Evolutionary conservation across 306 rosid species (phyloP).

Genomic region (Vigna reflexopilosa): DNA sequence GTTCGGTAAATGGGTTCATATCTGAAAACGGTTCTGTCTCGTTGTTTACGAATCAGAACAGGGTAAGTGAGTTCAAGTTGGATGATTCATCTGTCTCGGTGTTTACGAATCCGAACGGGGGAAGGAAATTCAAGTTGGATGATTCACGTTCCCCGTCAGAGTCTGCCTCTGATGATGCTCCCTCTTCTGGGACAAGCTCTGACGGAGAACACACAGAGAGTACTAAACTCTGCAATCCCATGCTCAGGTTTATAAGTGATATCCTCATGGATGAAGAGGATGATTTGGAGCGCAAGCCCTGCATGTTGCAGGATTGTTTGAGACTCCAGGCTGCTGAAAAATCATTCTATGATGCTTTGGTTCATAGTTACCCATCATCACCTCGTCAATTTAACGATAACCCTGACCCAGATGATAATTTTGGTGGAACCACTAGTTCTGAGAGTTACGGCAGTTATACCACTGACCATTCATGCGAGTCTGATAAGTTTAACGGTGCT

Average conservation of each 20-base stretch:
- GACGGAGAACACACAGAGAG: constrained; percentile 57
- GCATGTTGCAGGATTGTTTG: constrained; percentile 81
- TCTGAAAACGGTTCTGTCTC: constrained; percentile 50
- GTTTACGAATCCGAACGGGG: constrained; percentile 44
- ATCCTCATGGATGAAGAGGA: constrained; percentile 86
- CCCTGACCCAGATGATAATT: constrained; percentile 44
- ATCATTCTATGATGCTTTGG: constrained; percentile 81
- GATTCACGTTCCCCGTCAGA: constrained; percentile 47
- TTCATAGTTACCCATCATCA: constrained; percentile 60
- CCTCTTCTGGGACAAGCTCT: constrained; percentile 42
- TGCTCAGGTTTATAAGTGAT: constrained; percentile 70
- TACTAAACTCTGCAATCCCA: constrained; percentile 60
- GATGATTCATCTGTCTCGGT: constrained; percentile 44
- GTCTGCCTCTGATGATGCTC: constrained; percentile 41
- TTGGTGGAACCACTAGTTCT: constrained; percentile 37
- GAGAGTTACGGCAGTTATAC: constrained; percentile 48
- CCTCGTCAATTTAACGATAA: constrained; percentile 34
- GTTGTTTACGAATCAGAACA: constrained; percentile 43
- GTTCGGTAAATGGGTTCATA: constrained; percentile 48
- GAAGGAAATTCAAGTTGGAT: constrained; percentile 28
- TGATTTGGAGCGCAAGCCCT: constrained; percentile 73
- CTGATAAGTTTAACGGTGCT: constrained; percentile 40
- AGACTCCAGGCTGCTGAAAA: constrained; percentile 81
- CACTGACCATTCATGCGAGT: constrained; percentile 50
- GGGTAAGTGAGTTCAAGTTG: constrained; percentile 35